Conservation (phyloP, 164 flowering plant genomes). For the Santalum album region DNA sequence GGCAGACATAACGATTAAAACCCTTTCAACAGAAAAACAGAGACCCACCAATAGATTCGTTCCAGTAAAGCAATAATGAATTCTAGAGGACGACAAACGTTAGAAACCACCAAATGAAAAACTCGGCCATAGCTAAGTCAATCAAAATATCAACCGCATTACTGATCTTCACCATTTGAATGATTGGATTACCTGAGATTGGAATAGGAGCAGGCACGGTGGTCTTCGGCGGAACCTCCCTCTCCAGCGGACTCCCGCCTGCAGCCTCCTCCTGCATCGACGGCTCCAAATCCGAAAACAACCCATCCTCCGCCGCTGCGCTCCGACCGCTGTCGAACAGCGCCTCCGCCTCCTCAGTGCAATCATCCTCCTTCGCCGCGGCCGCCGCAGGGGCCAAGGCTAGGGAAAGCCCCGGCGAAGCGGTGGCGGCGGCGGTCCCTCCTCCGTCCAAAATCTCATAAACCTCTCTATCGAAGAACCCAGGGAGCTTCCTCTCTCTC, state of each 20-base stretch:
- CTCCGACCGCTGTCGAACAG: slow-evolving; percentile 56
- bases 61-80: not conserved
- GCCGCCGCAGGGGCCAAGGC: slow-evolving; percentile 11
- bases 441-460: slow-evolving; percentile 35
- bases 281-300: slow-evolving; percentile 58
- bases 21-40: not conserved
- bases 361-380: slow-evolving; percentile 6
- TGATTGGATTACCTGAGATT: slow-evolving; percentile 29
- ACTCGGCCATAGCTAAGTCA: too few species aligned
- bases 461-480: slow-evolving; percentile 82
- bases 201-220: slow-evolving; percentile 28
- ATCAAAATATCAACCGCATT: too few species aligned
- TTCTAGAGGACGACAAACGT: not conserved
- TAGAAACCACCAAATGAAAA: not conserved
- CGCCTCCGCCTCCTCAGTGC: slow-evolving; percentile 21
- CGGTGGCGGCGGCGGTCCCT: slow-evolving; percentile 2
- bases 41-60: slow-evolving; percentile 1
- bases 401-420: slow-evolving; percentile 12
- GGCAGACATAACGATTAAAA: not conserved
- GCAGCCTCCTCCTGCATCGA: slow-evolving; percentile 24
- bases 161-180: too few species aligned
- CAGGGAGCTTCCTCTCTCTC: slow-evolving; percentile 71
- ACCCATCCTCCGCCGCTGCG: slow-evolving; percentile 55
- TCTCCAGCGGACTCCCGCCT: slow-evolving; percentile 24
- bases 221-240: not conserved